Base-by-base conservation (phyloP, 768 basidiomycete genomes). In the Leucocoprinus leucothites region DNA sequence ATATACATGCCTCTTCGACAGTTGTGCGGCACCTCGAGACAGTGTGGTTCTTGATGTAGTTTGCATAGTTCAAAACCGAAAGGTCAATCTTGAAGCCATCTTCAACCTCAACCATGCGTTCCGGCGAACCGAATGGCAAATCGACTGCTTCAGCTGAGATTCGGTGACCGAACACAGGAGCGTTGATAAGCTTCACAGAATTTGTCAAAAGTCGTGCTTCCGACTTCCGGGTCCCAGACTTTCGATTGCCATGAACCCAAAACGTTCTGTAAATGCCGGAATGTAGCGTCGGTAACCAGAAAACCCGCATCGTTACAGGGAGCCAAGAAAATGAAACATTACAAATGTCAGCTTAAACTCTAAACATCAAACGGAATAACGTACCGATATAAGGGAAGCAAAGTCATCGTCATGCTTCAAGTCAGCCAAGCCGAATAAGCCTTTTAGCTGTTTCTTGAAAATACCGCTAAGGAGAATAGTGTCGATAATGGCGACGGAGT, bases 151-250 rank as follows among this genome's bases (percentile, higher is more conserved):
- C 61, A 7, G 64, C 54, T 9, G 57, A 55, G 16, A 67, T 56
- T 13, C 60, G 62, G 57, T 73, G 64, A 26, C 45, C 47, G 24
- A 18, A 18, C 65, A 72, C 53, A 63, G 82, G 76, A 57, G 75
- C 76, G 59, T 69, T 75, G 54, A 93, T 65, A 0, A n/a, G 77
- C 68, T 26, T 67, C 70, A 63, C 90, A 93, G 64, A 92, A 92
- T 28, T 82, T 71, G 48, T 89, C 84, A 58, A 91, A 93, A 1
- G 50, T 65, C 1, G 76, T 78, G 62, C 80, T 86, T 5, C 77
- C 80, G 45, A 88, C 81, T 13, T 71, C 69, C 0, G 89, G 87
- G 66, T 96, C 89, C 95, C 94, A 98, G 65, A 86, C 87, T 68
- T 87, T 88, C 0, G 74, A 77, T 72, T 98, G 95, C 90, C 93